Base-by-base conservation (phyloP, 164 flowering plant genomes). In the grape (Vitis vinifera) region DNA sequence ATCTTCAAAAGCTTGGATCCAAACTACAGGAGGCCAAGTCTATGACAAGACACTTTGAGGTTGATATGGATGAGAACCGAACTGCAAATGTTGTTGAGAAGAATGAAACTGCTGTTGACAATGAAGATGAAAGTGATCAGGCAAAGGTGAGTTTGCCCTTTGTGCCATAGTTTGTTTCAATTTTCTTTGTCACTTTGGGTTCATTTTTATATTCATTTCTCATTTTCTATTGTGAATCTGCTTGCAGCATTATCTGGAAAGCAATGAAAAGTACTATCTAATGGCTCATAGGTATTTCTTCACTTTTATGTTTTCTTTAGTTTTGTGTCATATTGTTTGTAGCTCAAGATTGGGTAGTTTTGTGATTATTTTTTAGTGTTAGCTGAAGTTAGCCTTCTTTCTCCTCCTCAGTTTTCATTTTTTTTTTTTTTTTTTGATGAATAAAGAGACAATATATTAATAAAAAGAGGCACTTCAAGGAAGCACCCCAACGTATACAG, bases 201-300 rank as follows among this genome's bases (percentile, higher is more conserved):
- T 31, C 10, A 51, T 30, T 52, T 47, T 44, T 50, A 13, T 11
- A 27, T 58, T 15, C 6, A 13, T 23, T 30, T 48, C 69, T 67
- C 3, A 57, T 49, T 67, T 56, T 61, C 52, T 65, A 15, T 69
- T 47, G 9, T 70, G 8, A 30, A 19, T 63, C 4, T 76, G 68
- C 37, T 69, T 85, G 83, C 99, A 95, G 99, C 99, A 95, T 80
- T 95, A 95, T 68, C 55, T 90, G 84, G 98, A 93, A 80, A 91
- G 97, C 91, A 95, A 93, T 74, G 98, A 95, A 71, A 95, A 95
- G 81, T 95, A 95, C 84, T 95, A 95, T 80, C 55, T 85, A 85
- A 89, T 93, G 91, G 99, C 99, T 74, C 99, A 95, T 75, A 95
- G 99, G 99, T 95, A 83, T 31, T 44, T 9, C 51, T 44, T 9